Conservation (phyloP, 2,329 filamentous ascomycete genomes). For the Colletotrichum simmondsii region DNA sequence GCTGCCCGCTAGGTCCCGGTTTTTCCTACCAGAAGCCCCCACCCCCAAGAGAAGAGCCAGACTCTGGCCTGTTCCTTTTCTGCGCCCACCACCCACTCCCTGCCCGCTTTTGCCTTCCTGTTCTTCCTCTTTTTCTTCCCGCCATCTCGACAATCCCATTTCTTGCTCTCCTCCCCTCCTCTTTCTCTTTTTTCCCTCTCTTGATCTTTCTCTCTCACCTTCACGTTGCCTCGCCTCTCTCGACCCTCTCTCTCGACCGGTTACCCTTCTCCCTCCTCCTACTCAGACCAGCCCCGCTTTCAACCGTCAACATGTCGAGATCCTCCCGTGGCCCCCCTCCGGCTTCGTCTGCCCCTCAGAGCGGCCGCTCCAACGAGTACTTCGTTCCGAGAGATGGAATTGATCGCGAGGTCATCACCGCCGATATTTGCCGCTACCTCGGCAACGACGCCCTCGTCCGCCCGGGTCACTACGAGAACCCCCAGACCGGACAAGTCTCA, state of each 20-base stretch:
- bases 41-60: conserved; percentile 31
- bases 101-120: conserved; percentile 41
- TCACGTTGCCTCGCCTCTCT: conserved; percentile 7
- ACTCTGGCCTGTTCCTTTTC: conserved; percentile 40
- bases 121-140: conserved; percentile 42
- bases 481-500: conserved; percentile 67
- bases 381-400: conserved; percentile 85
- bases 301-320: conserved; percentile 51
- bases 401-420: conserved; percentile 85
- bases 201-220: conserved; percentile 33
- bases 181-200: conserved; percentile 36
- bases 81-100: conserved; percentile 41
- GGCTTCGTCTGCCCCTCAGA: conserved; percentile 48
- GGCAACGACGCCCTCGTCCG: conserved; percentile 85
- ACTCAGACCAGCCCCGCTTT: conserved; percentile 27
- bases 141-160: conserved; percentile 41
- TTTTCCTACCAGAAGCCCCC: conserved; percentile 25
- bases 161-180: conserved; percentile 38
- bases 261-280: conserved; percentile 29
- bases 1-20: conserved; percentile 27
- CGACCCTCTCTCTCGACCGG: conserved; percentile 32
- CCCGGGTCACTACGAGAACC: conserved; percentile 77
- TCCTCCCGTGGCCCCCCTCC: conserved; percentile 47
- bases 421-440: conserved; percentile 85
- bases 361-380: conserved; percentile 77